Evolutionary conservation across 768 basidiomycete species (phyloP).

Genomic region (Lanmaoa rubissima): DNA sequence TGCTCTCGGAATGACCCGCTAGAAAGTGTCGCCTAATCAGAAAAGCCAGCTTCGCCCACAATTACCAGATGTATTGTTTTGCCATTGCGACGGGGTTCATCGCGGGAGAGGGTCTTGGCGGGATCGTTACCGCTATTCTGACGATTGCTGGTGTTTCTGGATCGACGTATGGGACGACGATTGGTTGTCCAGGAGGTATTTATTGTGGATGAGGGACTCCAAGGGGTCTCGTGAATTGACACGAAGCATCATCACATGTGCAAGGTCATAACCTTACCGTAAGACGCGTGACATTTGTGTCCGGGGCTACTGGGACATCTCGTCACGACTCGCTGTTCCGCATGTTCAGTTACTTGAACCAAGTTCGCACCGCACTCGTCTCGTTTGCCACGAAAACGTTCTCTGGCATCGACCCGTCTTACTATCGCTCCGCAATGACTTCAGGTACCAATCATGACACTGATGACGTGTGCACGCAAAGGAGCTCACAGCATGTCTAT

Average conservation of each 20-base stretch:
- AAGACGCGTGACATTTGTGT: not conserved
- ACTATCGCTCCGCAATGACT: constrained; percentile 42
- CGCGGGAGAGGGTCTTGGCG: constrained; percentile 40
- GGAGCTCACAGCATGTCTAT: constrained; percentile 8
- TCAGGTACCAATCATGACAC: constrained; percentile 13
- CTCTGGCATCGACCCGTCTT: constrained; percentile 35
- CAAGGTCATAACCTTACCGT: not conserved
- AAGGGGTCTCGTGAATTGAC: not conserved
- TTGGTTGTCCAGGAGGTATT: constrained; percentile 29
- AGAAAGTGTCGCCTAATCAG: not conserved
- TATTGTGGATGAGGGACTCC: constrained; percentile 24
- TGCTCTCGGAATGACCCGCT: not conserved
- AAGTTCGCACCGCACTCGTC: constrained; percentile 18
- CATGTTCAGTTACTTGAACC: constrained; percentile 30
- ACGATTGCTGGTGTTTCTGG: constrained; percentile 31
- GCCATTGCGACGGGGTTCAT: constrained; percentile 40
- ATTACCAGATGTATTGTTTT: constrained; percentile 30
- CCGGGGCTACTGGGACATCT: not conserved
- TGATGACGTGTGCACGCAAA: not conserved
- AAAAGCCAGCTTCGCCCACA: not conserved
- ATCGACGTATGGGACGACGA: constrained; percentile 24
- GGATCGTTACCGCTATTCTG: constrained; percentile 33
- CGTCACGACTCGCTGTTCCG: not conserved
- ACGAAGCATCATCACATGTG: not conserved
- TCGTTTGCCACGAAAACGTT: constrained; percentile 22